phyloP scores from a whole-genome alignment of 306 rosid genomes.

The Albizia julibrissin region DNA sequence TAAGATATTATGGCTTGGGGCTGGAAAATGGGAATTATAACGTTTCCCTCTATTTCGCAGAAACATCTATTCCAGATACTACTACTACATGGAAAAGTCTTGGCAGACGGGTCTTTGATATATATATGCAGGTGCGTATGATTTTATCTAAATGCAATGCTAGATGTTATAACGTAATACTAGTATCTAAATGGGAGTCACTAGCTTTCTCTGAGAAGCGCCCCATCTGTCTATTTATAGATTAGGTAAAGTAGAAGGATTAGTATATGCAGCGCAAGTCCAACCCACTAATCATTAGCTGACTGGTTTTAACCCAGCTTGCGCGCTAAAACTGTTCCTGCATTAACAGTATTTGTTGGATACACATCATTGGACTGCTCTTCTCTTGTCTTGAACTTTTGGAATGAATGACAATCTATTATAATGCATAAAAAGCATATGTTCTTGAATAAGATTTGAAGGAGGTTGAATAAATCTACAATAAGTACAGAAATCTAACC shows the following conservation, averaged over 20 bases:
- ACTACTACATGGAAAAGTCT: slow-evolving; percentile 62
- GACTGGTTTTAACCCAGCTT: background rate
- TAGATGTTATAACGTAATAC: background rate
- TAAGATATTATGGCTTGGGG: slow-evolving; percentile 82
- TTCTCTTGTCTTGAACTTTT: background rate
- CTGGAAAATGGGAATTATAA: slow-evolving; percentile 73
- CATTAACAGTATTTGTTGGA: background rate
- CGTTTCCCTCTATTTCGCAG: slow-evolving; percentile 67
- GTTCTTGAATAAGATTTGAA: background rate
- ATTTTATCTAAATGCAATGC: background rate
- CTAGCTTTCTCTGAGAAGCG: background rate
- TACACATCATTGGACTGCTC: background rate
- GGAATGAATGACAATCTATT: background rate
- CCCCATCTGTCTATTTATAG: background rate
- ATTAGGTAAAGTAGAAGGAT: background rate
- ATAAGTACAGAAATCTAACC: background rate
- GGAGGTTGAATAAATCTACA: background rate
- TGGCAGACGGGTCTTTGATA: slow-evolving; percentile 72
- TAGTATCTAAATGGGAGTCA: background rate
- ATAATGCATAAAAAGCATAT: background rate
- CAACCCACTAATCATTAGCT: background rate
- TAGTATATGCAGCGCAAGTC: background rate
- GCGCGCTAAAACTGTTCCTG: background rate
- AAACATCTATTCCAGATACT: slow-evolving; percentile 47
- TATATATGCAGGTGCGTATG: slow-evolving; percentile 70